Evolutionary conservation across 225 moss, liverwort and hornwort species (phyloP).

Genomic region (Bryoerythrophyllum caledonicum): DNA sequence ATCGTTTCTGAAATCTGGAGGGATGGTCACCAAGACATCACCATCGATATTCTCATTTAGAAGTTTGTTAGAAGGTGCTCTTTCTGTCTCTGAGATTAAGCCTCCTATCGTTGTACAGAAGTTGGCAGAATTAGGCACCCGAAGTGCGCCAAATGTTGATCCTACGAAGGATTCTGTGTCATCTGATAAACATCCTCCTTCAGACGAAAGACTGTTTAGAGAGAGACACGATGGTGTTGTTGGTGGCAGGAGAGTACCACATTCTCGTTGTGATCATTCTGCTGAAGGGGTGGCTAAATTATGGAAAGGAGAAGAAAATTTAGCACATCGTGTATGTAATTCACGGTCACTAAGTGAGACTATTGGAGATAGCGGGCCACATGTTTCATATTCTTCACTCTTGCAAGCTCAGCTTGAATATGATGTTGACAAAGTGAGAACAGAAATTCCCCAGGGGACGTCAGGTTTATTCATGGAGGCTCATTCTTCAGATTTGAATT

Average conservation of each 20-base stretch:
- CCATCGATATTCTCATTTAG: conserved; percentile 38
- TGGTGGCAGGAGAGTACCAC: conserved; percentile 1
- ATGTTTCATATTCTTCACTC: conserved; percentile 30
- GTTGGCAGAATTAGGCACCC: conserved; percentile 19
- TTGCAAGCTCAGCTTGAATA: conserved; percentile 45
- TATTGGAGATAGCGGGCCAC: conserved; percentile 16
- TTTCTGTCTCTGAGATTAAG: conserved; percentile 21
- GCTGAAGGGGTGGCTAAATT: conserved; percentile 3
- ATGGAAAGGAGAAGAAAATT: conserved; percentile 20
- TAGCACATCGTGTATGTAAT: conserved; percentile 6
- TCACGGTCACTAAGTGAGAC: conserved; percentile 22
- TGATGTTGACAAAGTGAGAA: conserved; percentile 16
- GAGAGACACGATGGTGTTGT: conserved; percentile 12
- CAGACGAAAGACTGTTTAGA: not conserved
- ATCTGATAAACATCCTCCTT: not conserved
- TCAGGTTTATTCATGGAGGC: no score
- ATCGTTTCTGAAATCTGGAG: conserved; percentile 25
- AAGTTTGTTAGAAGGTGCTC: conserved; percentile 48
- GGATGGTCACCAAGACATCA: conserved; percentile 15
- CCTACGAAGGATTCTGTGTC: not conserved
- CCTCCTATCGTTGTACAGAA: conserved; percentile 8
- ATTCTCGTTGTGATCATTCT: conserved; percentile 15
- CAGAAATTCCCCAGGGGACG: conserved; percentile 1
- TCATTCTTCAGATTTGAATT: conserved; percentile 26
- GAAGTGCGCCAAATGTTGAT: not conserved